Evolutionary conservation across 73 alveolate genomes (phyloP).

Genomic region (Tetrahymena borealis): DNA sequence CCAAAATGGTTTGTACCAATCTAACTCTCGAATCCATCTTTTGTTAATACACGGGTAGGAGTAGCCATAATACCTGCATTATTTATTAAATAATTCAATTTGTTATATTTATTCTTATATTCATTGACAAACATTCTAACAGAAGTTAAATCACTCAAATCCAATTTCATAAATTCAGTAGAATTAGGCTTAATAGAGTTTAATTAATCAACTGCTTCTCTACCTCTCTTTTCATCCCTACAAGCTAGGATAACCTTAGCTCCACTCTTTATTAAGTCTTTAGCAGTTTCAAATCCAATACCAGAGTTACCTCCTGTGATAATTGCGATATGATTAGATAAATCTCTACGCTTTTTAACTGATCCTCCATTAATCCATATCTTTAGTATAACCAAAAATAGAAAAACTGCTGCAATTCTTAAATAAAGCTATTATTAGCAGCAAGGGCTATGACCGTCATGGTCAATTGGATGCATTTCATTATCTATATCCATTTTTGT

Average conservation of each 20-base stretch:
- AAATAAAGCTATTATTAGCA: background rate
- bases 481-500: too few relatives aligned
- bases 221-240: background rate
- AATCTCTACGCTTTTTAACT: slow-evolving; percentile 9
- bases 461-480: too few relatives aligned
- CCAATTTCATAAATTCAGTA: slow-evolving; percentile 15
- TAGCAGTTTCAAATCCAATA: slow-evolving; percentile 26
- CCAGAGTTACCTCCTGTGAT: slow-evolving; percentile 46
- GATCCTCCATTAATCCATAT: background rate
- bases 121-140: slow-evolving; percentile 1
- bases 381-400: background rate
- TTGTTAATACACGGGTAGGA: background rate
- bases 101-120: background rate
- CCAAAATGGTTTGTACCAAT: slow-evolving; percentile 41
- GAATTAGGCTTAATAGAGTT: background rate
- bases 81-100: slow-evolving; percentile 17
- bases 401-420: background rate
- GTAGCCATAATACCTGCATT: slow-evolving; percentile 46
- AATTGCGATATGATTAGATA: background rate
- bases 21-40: slow-evolving; percentile 14
- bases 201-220: background rate
- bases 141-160: slow-evolving; percentile 24
- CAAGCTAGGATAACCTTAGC: background rate
- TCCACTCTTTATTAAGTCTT: slow-evolving; percentile 8
- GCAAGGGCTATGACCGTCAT: background rate